These are phyloP conservation scores for Novymonas esmeraldas DNA, from an alignment of 208 protist species.

Conservation along the genomic window DNA sequence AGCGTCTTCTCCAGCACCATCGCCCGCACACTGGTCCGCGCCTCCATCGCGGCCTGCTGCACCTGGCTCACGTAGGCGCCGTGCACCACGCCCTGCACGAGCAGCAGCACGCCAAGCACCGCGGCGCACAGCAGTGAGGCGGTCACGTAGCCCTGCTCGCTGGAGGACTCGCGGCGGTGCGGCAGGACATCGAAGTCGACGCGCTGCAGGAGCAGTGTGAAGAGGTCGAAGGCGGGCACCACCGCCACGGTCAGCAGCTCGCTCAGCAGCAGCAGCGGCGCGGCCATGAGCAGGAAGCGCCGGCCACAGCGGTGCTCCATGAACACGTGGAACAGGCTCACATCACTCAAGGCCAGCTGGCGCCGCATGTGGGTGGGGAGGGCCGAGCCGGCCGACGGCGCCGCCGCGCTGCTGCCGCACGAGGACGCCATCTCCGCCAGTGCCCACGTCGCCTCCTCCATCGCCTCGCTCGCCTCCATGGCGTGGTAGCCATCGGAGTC, in stretches of 20 bases:
- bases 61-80: constrained; percentile 51
- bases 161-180: constrained; percentile 14
- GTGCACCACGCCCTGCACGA: constrained; percentile 47
- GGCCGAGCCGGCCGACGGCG: constrained; percentile 36
- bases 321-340: constrained; percentile 65
- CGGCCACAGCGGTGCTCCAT: constrained; percentile 59
- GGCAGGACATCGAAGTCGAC: constrained; percentile 14
- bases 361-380: constrained; percentile 48
- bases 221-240: constrained; percentile 35
- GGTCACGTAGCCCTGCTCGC: constrained; percentile 29
- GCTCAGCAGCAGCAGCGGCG: constrained; percentile 51
- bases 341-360: constrained; percentile 41
- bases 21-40: constrained; percentile 47
- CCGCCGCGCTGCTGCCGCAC: constrained; percentile 32
- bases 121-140: constrained; percentile 29
- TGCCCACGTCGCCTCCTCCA: constrained; percentile 36
- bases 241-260: constrained; percentile 41
- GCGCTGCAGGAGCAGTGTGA: constrained; percentile 23
- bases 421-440: constrained; percentile 39
- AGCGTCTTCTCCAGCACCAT: constrained; percentile 71
- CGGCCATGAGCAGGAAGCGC: constrained; percentile 52
- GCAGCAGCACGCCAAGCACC: constrained; percentile 41
- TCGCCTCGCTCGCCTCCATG: constrained; percentile 30
- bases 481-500: constrained; percentile 25
- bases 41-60: constrained; percentile 52